Evolutionary conservation across 2,329 filamentous ascomycete genomes (phyloP), one percentile per base, ranked within the genome.

Genomic region (Thermochaetoides dissita): DNA sequence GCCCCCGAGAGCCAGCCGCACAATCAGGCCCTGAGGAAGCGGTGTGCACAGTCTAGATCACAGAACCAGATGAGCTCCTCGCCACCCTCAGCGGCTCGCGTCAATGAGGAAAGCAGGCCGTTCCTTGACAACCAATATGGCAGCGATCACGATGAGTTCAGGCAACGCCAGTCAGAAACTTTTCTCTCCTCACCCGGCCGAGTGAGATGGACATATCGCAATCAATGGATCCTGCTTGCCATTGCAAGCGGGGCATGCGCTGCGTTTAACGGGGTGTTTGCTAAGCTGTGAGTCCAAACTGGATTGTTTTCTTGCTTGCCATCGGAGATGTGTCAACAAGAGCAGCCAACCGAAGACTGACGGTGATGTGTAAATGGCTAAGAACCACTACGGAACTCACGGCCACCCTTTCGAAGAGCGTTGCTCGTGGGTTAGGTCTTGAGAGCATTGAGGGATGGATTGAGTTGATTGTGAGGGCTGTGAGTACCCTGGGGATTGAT

Each of bases 211-310:
- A 44, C 46, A 9, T 48, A 45, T 24, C 49, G 53, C 36, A 63
- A 62, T 42, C 68, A 72, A 49, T 82, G 78, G 78, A 71, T 89
- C 47, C 63, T 79, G 39, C 71, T 82, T 48, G 81, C 84, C 35
- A 59, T 88, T 35, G 75, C 79, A 38, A 85, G 81, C 55, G 84
- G 84, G 47, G 77, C 74, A 41, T 88, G 82, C 55, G 84, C 84
- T 30, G 82, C 84, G 17, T 79, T 84, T 51, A 91, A 91, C 53
- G 84, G 84, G 45, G 79, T 84, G 6, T 87, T 89, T 65, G 84
- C 84, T 1, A 91, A 89, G 62, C 65, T 91, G 80, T 84, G 63
- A 55, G 75, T 68, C 34, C 30, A 37, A 24, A 5, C 17, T 24
- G 17, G 17, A 5, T 24, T 24, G 17, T 24, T 24, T 24, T 3